Evolutionary conservation across 2,329 filamentous ascomycete species (phyloP), one percentile per base, ranked within the genome.

Genomic region (Penicillium paneum): DNA sequence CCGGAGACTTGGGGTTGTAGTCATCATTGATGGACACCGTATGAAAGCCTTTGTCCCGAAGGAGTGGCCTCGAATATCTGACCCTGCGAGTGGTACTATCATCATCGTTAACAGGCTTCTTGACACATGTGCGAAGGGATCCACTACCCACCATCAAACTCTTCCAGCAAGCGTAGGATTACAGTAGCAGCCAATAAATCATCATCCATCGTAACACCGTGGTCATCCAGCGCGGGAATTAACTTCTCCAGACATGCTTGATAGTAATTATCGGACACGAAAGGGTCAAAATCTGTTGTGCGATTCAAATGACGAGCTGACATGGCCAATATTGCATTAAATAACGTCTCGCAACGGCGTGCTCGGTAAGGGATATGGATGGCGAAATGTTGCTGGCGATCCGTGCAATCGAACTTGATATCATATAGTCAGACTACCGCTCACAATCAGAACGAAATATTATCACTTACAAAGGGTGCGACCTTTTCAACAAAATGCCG

Each of bases 231-330:
- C 1, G 71, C 69, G 2, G 74, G 74, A 3, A 76, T 76, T 17
- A 76, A 51, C 2, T 71, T 74, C 26, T 72, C 64, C 28, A 76
- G 71, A 49, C 74, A 76, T 5, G 66, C 65, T 53, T 75, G 70
- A 42, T 75, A 75, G 52, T 76, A 75, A 4, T 71, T 70, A 56
- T 76, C 74, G 7, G 74, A 73, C 11, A 75, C 69, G 44, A 71
- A 74, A 6, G 74, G 66, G 51, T 76, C 72, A 46, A 75, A 75
- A 13, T 65, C 60, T 1, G 67, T 65, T 10, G 70, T 76, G 7
- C 71, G 69, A 54, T 74, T 76, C 13, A 76, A 61, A 52, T 76
- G 74, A 28, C 73, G 72, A 17, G 74, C 74, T 21, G 74, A 76
- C 29, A 76, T 56, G 19, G 74, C 74, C 46, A 77, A 61, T 26